phyloP scores from a whole-genome alignment of 176 grass and related monocot genomes.

The Saccharum officinarum region DNA sequence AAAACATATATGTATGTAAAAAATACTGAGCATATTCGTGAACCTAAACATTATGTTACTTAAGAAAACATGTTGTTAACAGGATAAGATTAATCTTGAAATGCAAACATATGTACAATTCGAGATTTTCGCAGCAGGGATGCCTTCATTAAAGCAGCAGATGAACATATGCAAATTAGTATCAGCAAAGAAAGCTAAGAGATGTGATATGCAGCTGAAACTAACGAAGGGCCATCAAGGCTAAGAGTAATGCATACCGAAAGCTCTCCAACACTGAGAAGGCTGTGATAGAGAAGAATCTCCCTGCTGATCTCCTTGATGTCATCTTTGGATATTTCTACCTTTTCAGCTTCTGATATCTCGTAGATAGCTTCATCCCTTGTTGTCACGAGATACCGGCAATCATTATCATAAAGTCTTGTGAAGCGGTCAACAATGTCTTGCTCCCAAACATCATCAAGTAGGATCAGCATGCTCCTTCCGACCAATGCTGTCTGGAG shows the following conservation, averaged over 20 bases:
- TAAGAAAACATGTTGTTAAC: background rate
- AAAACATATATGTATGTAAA: background rate
- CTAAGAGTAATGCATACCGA: slow-evolving; percentile 46
- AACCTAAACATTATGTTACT: background rate
- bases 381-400: slow-evolving; percentile 71
- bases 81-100: slow-evolving; percentile 8
- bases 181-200: slow-evolving; percentile 14
- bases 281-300: slow-evolving; percentile 72
- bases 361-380: slow-evolving; percentile 74
- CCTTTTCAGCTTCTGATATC: slow-evolving; percentile 67
- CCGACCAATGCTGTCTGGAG: slow-evolving; percentile 74
- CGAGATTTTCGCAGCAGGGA: background rate
- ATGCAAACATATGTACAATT: background rate
- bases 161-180: slow-evolving; percentile 1
- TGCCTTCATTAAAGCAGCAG: background rate
- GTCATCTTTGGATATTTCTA: slow-evolving; percentile 84
- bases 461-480: slow-evolving; percentile 65
- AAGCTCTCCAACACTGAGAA: slow-evolving; percentile 59
- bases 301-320: slow-evolving; percentile 78
- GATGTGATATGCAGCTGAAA: background rate
- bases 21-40: background rate
- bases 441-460: slow-evolving; percentile 90
- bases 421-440: slow-evolving; percentile 76
- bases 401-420: slow-evolving; percentile 70
- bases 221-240: background rate